Evolutionary conservation across 2,329 filamentous ascomycete species (phyloP), one percentile per base, ranked within the genome.

Genomic region (Blastomyces parvus): DNA sequence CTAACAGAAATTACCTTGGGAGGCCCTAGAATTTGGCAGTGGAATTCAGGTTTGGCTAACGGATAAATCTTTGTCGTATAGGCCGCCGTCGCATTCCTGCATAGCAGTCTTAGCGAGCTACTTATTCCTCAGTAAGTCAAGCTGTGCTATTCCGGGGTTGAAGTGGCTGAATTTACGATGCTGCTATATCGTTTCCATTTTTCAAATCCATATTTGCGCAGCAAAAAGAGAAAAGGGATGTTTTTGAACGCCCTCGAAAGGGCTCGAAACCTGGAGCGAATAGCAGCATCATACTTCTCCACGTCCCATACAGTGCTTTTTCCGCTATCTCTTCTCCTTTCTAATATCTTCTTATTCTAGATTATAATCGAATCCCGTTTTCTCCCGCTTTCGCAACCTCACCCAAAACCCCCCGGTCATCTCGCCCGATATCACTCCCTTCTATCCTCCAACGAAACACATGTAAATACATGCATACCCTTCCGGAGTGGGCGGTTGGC

Each of bases 71-170:
- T 62, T 55, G 19, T 25, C 56, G 33, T 7, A 64, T 64, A 88
- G 86, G 83, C 79, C 68, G 86, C 85, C 53, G 82, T 89, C 62
- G 82, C 85, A 46, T 86, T 89, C 74, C 80, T 89, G 68, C 81
- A 85, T 64, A 88, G 86, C 78, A 83, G 84, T 62, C 86, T 85
- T 80, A 83, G 84, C 75, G 87, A 89, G 72, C 78, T 84, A 70
- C 81, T 89, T 64, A 80, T 89, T 67, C 86, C 87, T 74, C 84
- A 85, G 76, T 78, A 74, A 77, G 76, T 77, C 63, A 52, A 64
- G 25, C 62, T 22, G 2, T 25, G 27, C 13, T 2, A 36, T 33
- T 30, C 19, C 5, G 13, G 30, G 19, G 27, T 33, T 33, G n/a
- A 33, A n/a, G 14, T 19, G 27, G 30, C 25, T 9, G 17, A 55